Conservation (phyloP, 2,329 filamentous ascomycete species). For the Hymenoscyphus fructigenus region DNA sequence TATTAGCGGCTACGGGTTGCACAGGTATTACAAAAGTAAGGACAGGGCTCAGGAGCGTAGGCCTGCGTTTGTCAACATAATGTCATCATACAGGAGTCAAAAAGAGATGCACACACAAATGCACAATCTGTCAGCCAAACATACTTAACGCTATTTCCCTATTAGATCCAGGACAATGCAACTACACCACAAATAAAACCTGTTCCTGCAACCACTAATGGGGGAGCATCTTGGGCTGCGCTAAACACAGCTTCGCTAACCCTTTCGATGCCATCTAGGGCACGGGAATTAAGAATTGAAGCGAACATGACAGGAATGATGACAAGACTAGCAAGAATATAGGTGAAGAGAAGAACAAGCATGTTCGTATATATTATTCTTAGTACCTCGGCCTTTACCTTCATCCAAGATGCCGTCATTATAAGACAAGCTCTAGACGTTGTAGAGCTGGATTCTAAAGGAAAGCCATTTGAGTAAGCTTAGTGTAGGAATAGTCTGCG, state of each 20-base stretch:
- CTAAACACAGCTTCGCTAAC: slow-evolving; percentile 17
- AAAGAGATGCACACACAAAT: too few relatives aligned
- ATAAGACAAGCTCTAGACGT: background rate
- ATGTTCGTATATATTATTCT: slow-evolving; percentile 21
- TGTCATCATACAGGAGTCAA: too few relatives aligned
- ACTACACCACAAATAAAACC: slow-evolving; percentile 16
- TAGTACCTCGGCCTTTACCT: slow-evolving; percentile 12
- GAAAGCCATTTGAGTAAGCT: slow-evolving; percentile 1
- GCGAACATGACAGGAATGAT: slow-evolving; percentile 20
- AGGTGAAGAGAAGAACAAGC: slow-evolving; percentile 16
- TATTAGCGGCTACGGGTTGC: too few relatives aligned
- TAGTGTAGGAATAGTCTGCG: background rate
- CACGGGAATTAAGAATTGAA: slow-evolving; percentile 21
- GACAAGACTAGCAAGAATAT: slow-evolving; percentile 21
- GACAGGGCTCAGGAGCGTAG: too few relatives aligned
- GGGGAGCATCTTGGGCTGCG: slow-evolving; percentile 16
- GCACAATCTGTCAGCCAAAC: slow-evolving; percentile 12
- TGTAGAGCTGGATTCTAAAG: background rate
- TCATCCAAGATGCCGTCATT: slow-evolving; percentile 12
- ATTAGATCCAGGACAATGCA: slow-evolving; percentile 14
- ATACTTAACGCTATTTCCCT: slow-evolving; percentile 13
- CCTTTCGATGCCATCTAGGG: slow-evolving; percentile 19
- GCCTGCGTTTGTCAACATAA: too few relatives aligned
- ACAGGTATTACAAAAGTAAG: too few relatives aligned
- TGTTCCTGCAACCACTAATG: slow-evolving; percentile 13